phyloP scores from a whole-genome alignment of 176 grass and related monocot genomes.

The Musa acuminata region DNA sequence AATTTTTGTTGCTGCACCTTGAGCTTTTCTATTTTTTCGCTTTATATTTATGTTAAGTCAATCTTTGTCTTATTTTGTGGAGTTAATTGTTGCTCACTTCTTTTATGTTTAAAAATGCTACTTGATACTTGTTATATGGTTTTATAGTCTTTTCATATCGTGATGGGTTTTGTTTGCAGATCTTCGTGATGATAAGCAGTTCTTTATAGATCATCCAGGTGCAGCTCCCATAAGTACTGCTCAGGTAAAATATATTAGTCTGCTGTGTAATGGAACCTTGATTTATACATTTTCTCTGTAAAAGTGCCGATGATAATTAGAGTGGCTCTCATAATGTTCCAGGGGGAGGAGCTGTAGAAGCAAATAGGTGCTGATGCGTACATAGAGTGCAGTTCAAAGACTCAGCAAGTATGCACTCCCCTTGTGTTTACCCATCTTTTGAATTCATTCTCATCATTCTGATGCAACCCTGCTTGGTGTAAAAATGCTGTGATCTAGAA shows the following conservation, averaged over 20 bases:
- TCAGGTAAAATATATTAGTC: constrained; percentile 6
- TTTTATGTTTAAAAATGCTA: background rate
- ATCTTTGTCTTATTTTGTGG: background rate
- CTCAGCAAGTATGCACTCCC: constrained; percentile 46
- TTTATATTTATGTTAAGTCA: background rate
- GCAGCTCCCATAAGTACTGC: constrained; percentile 5
- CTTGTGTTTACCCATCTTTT: constrained; percentile 10
- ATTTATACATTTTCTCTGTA: background rate
- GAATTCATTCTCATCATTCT: background rate
- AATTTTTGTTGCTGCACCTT: background rate
- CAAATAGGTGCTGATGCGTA: constrained; percentile 65
- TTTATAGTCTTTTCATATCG: background rate
- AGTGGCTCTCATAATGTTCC: background rate
- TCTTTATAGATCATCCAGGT: constrained; percentile 14
- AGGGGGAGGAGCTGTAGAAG: constrained; percentile 72
- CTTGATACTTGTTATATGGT: background rate
- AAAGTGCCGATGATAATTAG: background rate
- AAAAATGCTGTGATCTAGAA: constrained; percentile 36
- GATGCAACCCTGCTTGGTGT: background rate
- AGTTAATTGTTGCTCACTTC: background rate
- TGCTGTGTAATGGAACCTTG: background rate
- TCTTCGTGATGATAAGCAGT: constrained; percentile 19
- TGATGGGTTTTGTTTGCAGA: background rate
- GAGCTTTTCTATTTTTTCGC: background rate
- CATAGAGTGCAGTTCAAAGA: constrained; percentile 86